These are phyloP conservation scores for Rhodotorula sp. DNA, from an alignment of 1,284 basidiomycete genomes.

Conservation along the genomic window DNA sequence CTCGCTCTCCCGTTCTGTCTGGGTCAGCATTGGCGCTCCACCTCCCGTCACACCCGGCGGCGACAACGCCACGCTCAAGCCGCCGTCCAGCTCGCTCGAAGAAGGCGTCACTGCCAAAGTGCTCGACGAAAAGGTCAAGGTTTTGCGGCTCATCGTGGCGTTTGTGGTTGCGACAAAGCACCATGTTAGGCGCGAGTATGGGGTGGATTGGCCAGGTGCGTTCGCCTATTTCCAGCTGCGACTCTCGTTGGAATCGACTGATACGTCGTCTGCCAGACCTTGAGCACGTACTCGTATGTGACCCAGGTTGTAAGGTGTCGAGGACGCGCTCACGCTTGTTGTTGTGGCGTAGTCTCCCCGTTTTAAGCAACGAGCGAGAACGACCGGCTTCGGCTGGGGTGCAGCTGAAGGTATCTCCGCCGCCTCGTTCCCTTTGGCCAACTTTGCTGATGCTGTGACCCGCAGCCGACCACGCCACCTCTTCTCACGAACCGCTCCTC, in stretches of 20 bases:
- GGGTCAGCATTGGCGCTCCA: constrained; percentile 43
- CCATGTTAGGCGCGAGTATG: constrained; percentile 45
- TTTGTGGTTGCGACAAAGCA: constrained; percentile 44
- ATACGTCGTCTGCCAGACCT: constrained; percentile 17
- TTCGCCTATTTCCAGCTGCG: neutral
- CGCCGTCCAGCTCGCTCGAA: neutral
- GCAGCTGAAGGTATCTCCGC: constrained; percentile 25
- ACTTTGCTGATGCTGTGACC: too few species aligned
- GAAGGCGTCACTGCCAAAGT: constrained; percentile 10
- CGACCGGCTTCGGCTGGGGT: constrained; percentile 25
- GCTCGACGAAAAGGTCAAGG: constrained; percentile 42
- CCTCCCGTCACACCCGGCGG: constrained; percentile 16
- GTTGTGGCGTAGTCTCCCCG: constrained; percentile 4
- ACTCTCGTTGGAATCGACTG: neutral
- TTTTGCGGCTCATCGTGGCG: constrained; percentile 40
- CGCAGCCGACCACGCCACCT: neutral
- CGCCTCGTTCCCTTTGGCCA: neutral
- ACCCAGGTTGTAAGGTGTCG: too few species aligned
- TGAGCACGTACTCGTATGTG: constrained; percentile 10
- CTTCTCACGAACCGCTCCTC: neutral
- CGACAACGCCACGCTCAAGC: neutral
- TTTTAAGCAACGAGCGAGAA: constrained; percentile 7
- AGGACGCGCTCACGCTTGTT: neutral
- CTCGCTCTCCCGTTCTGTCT: constrained; percentile 40
- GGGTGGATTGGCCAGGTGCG: constrained; percentile 44